Percentiles rank a stretch among this genome's conserved stretches.
These are phyloP conservation scores for Mycena olivaceomarginata DNA, from an alignment of 768 basidiomycete species.

Conservation along the genomic window DNA sequence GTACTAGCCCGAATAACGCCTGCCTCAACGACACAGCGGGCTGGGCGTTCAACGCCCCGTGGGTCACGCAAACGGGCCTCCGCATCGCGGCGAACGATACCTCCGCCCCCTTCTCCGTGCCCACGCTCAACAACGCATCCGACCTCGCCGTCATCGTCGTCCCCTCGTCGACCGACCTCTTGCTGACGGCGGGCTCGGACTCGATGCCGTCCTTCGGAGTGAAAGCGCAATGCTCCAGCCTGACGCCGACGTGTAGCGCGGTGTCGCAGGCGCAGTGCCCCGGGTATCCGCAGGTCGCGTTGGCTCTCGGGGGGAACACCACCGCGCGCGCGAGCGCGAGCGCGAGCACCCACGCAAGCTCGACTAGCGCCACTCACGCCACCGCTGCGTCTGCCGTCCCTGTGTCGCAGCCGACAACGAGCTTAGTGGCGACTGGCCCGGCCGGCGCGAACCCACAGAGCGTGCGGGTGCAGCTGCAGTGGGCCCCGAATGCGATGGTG, in stretches of 20 bases:
- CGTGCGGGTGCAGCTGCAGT: constrained; percentile 33
- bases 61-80: constrained; percentile 27
- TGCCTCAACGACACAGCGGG: constrained; percentile 32
- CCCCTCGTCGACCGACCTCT: not conserved
- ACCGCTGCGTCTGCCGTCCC: not conserved
- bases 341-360: not conserved
- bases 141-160: constrained; percentile 36
- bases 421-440: not conserved
- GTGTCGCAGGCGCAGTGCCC: not conserved
- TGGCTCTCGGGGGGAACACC: constrained; percentile 8
- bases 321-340: not conserved
- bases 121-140: constrained; percentile 30
- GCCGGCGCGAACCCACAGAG: constrained; percentile 30
- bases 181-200: not conserved
- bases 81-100: constrained; percentile 27
- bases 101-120: constrained; percentile 4
- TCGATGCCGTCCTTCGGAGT: constrained; percentile 34
- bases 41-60: constrained; percentile 19
- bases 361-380: too few species aligned
- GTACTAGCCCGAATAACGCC: not conserved
- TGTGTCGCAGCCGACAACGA: not conserved
- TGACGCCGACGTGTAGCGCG: constrained; percentile 34
- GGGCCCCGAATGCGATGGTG: constrained; percentile 1
- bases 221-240: constrained; percentile 26
- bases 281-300: not conserved